These are phyloP conservation scores for Lentinula boryana DNA, from an alignment of 768 basidiomycete genomes.

Conservation along the genomic window DNA sequence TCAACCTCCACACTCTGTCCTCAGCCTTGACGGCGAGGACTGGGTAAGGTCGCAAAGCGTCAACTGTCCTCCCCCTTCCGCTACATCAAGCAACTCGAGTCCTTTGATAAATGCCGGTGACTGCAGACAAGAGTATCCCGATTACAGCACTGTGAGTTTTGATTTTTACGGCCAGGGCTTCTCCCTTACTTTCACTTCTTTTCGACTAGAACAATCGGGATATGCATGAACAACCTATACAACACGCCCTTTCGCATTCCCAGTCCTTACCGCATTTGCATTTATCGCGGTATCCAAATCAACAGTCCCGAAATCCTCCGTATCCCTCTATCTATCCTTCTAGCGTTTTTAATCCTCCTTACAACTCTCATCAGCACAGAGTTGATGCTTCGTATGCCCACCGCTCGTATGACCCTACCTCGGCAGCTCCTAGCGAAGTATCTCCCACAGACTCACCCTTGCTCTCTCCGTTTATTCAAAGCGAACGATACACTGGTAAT, in stretches of 20 bases:
- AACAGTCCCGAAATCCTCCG: background rate
- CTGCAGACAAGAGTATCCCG: background rate
- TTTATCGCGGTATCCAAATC: background rate
- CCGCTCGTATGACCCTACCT: background rate
- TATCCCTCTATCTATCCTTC: background rate
- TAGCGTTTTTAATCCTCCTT: background rate
- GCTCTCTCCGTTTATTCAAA: background rate
- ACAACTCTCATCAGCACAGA: background rate
- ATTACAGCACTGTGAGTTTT: background rate
- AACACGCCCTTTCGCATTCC: slow-evolving; percentile 1
- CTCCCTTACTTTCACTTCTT: background rate
- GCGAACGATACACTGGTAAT: background rate
- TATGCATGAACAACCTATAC: background rate
- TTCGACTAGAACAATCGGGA: background rate
- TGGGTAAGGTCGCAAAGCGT: background rate
- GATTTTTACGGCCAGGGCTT: background rate
- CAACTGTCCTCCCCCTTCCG: background rate
- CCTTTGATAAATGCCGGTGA: background rate
- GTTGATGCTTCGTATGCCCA: background rate
- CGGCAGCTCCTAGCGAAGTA: background rate
- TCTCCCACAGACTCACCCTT: background rate
- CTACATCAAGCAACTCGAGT: background rate
- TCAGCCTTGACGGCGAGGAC: background rate
- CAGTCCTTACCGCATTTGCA: background rate
- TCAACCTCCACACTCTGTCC: background rate